Base-by-base conservation (phyloP, 1,284 basidiomycete genomes). In the Trametes hirsuta region DNA sequence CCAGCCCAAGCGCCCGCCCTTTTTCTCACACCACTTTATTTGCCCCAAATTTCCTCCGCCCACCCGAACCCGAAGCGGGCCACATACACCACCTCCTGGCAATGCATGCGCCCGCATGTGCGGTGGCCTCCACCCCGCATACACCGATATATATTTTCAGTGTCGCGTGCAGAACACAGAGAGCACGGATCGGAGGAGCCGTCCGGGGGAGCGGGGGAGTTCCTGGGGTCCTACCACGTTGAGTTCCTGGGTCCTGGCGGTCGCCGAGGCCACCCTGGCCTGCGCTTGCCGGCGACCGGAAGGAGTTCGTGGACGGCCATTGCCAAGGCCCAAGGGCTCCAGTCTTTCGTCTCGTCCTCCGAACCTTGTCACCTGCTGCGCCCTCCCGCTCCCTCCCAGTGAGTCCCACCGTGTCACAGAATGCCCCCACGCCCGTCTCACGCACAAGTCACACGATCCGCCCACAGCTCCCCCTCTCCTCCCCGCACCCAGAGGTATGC, bases 11-110 rank as follows among this genome's bases (percentile, higher is more conserved):
- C 51, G 42, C 57, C 55, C 58, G 40, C 59, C 37, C 24, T 15
- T 52, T 58, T 65, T 67, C 64, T 59, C 64, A 67, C 64, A 60
- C 61, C 54, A 21, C 30, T 30, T 30, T 30, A 21, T 41, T 56
- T 47, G 37, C 36, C 58, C 46, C 52, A 55, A 55, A 55, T 41
- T 52, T 11, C 46, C 40, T 22, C n/a, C 30, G 6, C 22, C 12
- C 21, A 35, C 44, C 36, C 30, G 53, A 42, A 25, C 15, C 37
- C 48, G 4, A 21, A 42, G 18, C 51, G 8, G 10, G 25, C 14
- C 39, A 25, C 45, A 22, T 36, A 2, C 34, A 8, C 46, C 37
- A 25, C 52, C 12, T 14, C 9, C n/a, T 36, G 46, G 18, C 14
- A 3, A 9, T 22, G 34, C 10, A 21, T 41, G 18, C 18, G 21